A percentile compares a stretch with the other conserved stretches of the same genome.
Evolutionary conservation across 305 asterid species (phyloP).

Genomic region (Coffea humblotiana): DNA sequence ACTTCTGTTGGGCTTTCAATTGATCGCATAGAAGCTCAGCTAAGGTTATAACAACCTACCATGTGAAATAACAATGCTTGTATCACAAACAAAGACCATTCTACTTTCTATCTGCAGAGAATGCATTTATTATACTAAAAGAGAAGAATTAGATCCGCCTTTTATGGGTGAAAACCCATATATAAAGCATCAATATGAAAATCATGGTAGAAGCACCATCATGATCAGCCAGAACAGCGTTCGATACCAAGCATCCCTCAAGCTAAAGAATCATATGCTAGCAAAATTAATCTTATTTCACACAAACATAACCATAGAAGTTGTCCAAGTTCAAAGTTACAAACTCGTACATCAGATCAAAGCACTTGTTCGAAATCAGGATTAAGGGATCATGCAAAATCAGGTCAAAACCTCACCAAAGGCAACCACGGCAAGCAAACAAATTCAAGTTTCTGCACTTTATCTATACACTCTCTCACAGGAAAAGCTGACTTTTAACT

Average conservation of each 20-base stretch:
- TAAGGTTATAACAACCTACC: constrained; percentile 66
- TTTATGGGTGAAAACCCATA: not conserved
- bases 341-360: not conserved
- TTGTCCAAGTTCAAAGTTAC: not conserved
- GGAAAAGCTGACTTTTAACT: too few relatives aligned
- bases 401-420: not conserved
- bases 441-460: not conserved
- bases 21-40: constrained; percentile 87
- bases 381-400: not conserved
- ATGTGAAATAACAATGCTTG: constrained; percentile 6
- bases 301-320: not conserved
- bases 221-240: not conserved
- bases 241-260: not conserved
- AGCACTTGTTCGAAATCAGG: too few relatives aligned
- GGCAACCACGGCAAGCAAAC: not conserved
- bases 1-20: constrained; percentile 49
- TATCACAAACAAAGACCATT: not conserved
- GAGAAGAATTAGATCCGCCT: not conserved
- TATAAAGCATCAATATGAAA: not conserved
- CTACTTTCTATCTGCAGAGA: not conserved
- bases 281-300: too few relatives aligned
- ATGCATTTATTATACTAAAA: not conserved
- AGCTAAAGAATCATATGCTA: not conserved
- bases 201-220: not conserved
- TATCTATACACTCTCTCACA: not conserved